Conservation (phyloP, 345 rosid species). For the Cardiospermum halicacabum region DNA sequence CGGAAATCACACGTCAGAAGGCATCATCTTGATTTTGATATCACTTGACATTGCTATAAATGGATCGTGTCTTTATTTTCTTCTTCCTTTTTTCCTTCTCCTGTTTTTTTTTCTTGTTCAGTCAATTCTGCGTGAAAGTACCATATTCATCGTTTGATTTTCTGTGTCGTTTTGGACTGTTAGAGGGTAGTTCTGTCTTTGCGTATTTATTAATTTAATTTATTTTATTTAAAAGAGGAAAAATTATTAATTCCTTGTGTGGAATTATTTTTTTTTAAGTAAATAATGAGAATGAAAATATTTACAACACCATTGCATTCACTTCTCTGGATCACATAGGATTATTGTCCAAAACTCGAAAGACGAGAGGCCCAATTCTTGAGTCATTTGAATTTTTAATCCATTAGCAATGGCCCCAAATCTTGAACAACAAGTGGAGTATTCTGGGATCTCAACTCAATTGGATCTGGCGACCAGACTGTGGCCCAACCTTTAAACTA, state of each 20-base stretch:
- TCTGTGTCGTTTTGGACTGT: background rate
- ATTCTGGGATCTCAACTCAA: too few species aligned
- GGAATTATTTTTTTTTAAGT: background rate
- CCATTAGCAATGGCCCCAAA: too few species aligned
- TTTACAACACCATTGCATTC: background rate
- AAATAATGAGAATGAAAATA: background rate
- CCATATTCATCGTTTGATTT: background rate
- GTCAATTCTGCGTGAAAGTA: background rate
- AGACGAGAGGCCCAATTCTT: too few species aligned
- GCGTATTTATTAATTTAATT: background rate
- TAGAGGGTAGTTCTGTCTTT: background rate
- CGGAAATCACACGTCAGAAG: constrained; percentile 17
- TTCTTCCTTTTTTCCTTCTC: background rate
- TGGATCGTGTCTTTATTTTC: background rate
- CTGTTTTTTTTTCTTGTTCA: background rate
- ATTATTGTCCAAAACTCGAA: too few species aligned
- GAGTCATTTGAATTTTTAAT: too few species aligned
- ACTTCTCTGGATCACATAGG: too few species aligned
- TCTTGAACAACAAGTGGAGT: too few species aligned
- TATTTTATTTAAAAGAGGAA: too few species aligned
- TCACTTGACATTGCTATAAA: background rate
- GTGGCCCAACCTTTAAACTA: too few species aligned
- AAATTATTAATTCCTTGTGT: background rate
- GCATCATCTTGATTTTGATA: constrained; percentile 6
- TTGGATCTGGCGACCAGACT: too few species aligned